Conservation (phyloP, 2,329 filamentous ascomycete genomes). For the Alternaria postmessia region DNA sequence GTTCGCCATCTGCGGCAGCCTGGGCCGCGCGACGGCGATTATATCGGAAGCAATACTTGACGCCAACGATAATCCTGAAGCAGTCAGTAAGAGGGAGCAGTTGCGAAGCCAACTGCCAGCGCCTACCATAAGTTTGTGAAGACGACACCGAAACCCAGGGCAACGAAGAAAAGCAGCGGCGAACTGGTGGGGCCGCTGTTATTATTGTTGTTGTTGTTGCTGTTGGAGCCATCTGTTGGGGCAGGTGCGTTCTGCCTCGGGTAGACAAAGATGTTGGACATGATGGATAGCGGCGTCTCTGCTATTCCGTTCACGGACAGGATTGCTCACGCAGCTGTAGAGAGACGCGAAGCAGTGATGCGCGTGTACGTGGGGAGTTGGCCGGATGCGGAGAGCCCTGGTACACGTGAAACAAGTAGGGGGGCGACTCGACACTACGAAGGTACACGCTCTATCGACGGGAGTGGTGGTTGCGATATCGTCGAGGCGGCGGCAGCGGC, state of each 20-base stretch:
- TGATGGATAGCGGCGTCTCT: slow-evolving; percentile 11
- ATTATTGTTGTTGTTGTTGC: slow-evolving; percentile 40
- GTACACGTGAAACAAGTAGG: slow-evolving; percentile 11
- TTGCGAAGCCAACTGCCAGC: not conserved
- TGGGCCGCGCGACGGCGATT: slow-evolving; percentile 89
- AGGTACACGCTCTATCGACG: slow-evolving; percentile 3
- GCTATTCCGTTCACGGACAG: slow-evolving; percentile 18
- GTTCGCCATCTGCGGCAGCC: slow-evolving; percentile 76
- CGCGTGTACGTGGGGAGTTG: not conserved
- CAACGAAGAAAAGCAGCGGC: slow-evolving; percentile 89
- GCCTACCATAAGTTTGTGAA: slow-evolving; percentile 96
- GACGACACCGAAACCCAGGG: slow-evolving; percentile 94
- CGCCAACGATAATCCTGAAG: slow-evolving; percentile 95
- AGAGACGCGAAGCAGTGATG: slow-evolving; percentile 6
- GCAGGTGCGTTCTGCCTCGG: slow-evolving; percentile 6
- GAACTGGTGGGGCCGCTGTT: slow-evolving; percentile 68
- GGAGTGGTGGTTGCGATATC: not conserved
- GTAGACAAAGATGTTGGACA: slow-evolving; percentile 10
- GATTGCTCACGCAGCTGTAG: not conserved
- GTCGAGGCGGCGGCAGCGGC: slow-evolving; percentile 1
- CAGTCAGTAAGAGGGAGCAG: slow-evolving; percentile 30
- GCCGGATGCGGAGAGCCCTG: slow-evolving; percentile 17
- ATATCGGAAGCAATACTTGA: slow-evolving; percentile 99
- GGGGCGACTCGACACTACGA: not conserved
- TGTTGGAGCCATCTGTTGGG: slow-evolving; percentile 10